phyloP scores from a whole-genome alignment of 495 filamentous ascomycete genomes.

The Aspergillus incahuasiensis region DNA sequence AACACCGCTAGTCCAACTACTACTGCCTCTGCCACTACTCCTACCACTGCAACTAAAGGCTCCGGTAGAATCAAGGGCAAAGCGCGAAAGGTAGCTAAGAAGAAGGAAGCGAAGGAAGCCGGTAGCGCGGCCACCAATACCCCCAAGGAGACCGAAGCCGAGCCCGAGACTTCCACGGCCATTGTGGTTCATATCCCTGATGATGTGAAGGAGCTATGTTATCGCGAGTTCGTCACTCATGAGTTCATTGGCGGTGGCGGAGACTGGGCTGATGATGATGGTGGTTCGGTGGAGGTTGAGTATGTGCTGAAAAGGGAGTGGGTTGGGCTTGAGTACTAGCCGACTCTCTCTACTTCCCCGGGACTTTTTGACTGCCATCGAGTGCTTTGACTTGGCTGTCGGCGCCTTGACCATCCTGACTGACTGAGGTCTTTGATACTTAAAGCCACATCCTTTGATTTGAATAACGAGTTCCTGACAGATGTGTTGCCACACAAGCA shows the following conservation, averaged over 20 bases:
- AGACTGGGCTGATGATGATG: not conserved
- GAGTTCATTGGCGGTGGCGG: not conserved
- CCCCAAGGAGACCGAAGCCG: not conserved
- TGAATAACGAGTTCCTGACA: not conserved
- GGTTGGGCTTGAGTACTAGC: not conserved
- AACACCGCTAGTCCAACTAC: not conserved
- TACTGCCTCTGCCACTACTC: not conserved
- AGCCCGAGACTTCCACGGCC: not conserved
- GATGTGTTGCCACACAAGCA: not conserved
- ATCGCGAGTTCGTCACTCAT: constrained; percentile 1
- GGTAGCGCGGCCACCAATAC: not conserved
- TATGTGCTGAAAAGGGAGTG: constrained; percentile 1
- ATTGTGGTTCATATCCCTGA: not conserved
- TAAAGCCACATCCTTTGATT: too few species aligned
- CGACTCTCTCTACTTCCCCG: not conserved
- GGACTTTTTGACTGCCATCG: not conserved
- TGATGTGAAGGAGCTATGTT: constrained; percentile 8
- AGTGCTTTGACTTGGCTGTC: not conserved
- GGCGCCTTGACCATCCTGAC: not conserved
- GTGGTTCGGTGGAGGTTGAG: not conserved
- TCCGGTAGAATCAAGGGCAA: not conserved
- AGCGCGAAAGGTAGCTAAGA: not conserved
- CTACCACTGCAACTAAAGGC: too few species aligned
- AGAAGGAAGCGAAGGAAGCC: not conserved
- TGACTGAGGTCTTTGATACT: not conserved